Evolutionary conservation across 2,329 filamentous ascomycete species (phyloP), one percentile per base, ranked within the genome.

Genomic region (Fusarium protoensiforme): DNA sequence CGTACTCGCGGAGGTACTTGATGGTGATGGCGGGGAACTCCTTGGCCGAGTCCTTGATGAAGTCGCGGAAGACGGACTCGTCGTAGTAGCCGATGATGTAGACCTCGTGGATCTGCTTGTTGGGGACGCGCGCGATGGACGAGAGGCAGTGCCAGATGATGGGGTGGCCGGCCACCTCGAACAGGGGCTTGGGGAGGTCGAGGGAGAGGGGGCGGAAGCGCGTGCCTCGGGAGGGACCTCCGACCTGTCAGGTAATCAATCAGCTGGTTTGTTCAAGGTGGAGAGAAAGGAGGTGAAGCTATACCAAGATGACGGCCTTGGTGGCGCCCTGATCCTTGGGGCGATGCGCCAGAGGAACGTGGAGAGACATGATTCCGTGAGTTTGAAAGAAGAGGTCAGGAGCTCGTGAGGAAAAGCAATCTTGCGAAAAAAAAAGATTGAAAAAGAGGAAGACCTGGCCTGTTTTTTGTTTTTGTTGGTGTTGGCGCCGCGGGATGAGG

Each of bases 11-110:
- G 62, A 99, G 91, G 86, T 99, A 99, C 83, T 95, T 94, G 85
- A 98, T 94, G 43, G 80, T 81, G 79, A 98, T 91, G 80, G 94
- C 90, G 62, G 95, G 94, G 86, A 97, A 97, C 81, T 94, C 93
- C 82, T 90, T 90, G 69, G 91, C 88, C 69, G 95, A 91, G 81
- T 97, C 93, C 85, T 97, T 98, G 87, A 98, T 97, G 86, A 98
- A 98, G 85, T 98, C 95, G 80, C 95, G 93, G 90, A 98, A 98
- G 79, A 98, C 94, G 51, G 91, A 90, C 86, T 98, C 96, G 82
- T 99, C 96, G 84, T 98, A 99, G 90, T 99, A 99, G 81, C 96
- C 96, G 81, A 99, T 97, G 80, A 99, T 92, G 87, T 96, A 95
- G 78, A 99, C 96, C 85, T 99, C 96, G 81, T 95, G 94, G 84